A percentile compares a stretch with the other conserved stretches of the same genome.
These are phyloP conservation scores for Grigorovia jiainica DNA, from an alignment of 805 yeast genomes.

Conservation along the genomic window DNA sequence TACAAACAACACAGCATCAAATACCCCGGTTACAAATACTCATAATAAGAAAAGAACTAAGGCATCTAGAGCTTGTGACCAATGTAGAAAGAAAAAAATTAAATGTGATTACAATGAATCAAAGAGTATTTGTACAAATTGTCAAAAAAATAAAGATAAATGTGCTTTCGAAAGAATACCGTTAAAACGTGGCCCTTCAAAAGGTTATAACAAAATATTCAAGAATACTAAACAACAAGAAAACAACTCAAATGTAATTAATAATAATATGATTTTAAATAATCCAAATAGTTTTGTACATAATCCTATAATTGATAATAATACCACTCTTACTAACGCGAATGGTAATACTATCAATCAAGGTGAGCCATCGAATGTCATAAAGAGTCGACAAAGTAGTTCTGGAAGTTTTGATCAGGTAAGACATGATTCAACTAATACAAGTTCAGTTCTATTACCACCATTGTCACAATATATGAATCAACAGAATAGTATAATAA, in stretches of 20 bases:
- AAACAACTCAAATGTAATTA: neutral
- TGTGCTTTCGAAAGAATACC: constrained; percentile 69
- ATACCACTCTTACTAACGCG: neutral
- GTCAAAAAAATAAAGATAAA: constrained; percentile 47
- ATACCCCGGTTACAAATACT: neutral
- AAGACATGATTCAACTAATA: neutral
- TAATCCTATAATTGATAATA: neutral
- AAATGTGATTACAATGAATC: constrained; percentile 56
- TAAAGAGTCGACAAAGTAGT: neutral
- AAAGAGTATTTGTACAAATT: constrained; percentile 52
- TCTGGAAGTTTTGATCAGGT: constrained; percentile 1
- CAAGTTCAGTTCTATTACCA: constrained; percentile 20
- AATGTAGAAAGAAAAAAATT: constrained; percentile 65
- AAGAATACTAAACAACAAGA: neutral
- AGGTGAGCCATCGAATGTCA: neutral
- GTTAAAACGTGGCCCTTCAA: constrained; percentile 69
- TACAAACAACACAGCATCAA: neutral
- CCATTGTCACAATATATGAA: constrained; percentile 23
- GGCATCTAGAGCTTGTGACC: constrained; percentile 75
- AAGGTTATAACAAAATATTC: constrained; percentile 45
- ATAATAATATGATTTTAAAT: neutral
- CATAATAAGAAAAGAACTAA: constrained; percentile 48
- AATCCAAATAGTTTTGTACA: no score
- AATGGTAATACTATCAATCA: neutral
- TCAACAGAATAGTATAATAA: constrained; percentile 6